Evolutionary conservation across 2,329 filamentous ascomycete genomes (phyloP).

Genomic region (Pyrenochaeta sp.): DNA sequence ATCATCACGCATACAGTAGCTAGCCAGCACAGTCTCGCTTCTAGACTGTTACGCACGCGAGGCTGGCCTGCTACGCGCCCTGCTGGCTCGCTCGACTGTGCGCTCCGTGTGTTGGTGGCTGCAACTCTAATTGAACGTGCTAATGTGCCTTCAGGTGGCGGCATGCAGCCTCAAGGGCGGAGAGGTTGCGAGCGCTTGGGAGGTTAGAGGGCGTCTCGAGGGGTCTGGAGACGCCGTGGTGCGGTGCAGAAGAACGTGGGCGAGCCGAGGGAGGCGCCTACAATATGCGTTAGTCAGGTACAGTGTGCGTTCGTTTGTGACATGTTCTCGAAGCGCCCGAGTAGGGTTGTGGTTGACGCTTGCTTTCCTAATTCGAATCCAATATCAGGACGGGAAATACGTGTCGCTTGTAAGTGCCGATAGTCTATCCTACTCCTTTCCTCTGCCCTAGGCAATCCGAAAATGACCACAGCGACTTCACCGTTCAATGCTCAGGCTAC

Average conservation of each 20-base stretch:
- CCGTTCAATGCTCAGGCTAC: neutral
- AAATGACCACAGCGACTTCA: neutral
- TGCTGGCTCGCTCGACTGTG: conserved; percentile 4
- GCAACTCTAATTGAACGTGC: conserved; percentile 37
- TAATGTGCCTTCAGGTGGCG: conserved; percentile 15
- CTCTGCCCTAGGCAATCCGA: no score
- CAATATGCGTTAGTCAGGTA: conserved; percentile 7
- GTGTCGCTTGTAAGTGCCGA: neutral
- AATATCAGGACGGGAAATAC: neutral
- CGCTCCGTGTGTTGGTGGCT: conserved; percentile 25
- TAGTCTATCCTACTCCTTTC: neutral
- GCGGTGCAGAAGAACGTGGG: conserved; percentile 14
- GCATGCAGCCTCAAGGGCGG: conserved; percentile 11
- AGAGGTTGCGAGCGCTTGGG: conserved; percentile 20
- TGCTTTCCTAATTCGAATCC: neutral
- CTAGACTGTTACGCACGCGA: conserved; percentile 12
- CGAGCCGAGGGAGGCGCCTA: conserved; percentile 9
- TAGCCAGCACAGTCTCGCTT: conserved; percentile 19
- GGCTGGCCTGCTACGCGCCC: conserved; percentile 17
- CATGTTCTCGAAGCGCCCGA: conserved; percentile 15
- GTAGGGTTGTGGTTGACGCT: neutral
- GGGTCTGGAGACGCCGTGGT: conserved; percentile 15
- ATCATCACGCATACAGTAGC: conserved; percentile 17
- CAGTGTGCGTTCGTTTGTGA: conserved; percentile 4
- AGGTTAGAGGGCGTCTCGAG: conserved; percentile 17